A percentile compares a stretch with the other conserved stretches of the same genome.
Evolutionary conservation across 768 basidiomycete species (phyloP).

Genomic region (Macrocybe gigantea): DNA sequence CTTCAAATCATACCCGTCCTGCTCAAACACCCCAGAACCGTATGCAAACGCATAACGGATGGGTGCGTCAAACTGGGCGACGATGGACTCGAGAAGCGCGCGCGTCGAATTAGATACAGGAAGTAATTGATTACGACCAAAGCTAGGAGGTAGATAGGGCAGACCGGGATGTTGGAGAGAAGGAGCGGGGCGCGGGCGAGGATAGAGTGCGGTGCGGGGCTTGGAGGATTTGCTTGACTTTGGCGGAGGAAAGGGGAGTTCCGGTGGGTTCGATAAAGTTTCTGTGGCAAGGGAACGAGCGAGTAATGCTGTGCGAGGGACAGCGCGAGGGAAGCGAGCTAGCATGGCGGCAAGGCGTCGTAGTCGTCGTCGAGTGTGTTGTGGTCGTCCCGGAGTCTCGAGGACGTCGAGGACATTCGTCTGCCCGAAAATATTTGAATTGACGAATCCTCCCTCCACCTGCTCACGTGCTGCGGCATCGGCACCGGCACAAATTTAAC

Average conservation of each 20-base stretch:
- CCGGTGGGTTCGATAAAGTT: constrained; percentile 25
- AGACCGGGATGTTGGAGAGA: constrained; percentile 31
- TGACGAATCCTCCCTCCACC: too few species aligned
- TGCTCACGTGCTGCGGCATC: too few species aligned
- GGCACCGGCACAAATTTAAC: too few species aligned
- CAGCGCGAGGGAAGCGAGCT: constrained; percentile 1
- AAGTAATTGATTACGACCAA: constrained; percentile 79
- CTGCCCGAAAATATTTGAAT: too few species aligned
- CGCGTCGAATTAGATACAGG: constrained; percentile 76
- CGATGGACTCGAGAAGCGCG: constrained; percentile 73
- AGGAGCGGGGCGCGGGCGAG: constrained; percentile 39
- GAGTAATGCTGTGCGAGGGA: constrained; percentile 15
- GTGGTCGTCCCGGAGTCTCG: too few species aligned
- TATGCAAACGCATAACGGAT: constrained; percentile 98
- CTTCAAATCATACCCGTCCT: constrained; percentile 62
- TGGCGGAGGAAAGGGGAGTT: constrained; percentile 31
- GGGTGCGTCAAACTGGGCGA: constrained; percentile 79
- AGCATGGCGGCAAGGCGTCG: too few species aligned
- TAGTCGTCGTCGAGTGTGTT: too few species aligned
- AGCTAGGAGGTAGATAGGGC: constrained; percentile 58
- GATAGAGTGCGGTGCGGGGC: constrained; percentile 35
- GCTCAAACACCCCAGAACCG: constrained; percentile 93
- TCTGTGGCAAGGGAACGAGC: constrained; percentile 41
- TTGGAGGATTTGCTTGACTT: constrained; percentile 16
- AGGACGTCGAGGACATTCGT: too few species aligned